phyloP scores from a whole-genome alignment of 106 monocot genomes.

The Platanthera guangdongensis region DNA sequence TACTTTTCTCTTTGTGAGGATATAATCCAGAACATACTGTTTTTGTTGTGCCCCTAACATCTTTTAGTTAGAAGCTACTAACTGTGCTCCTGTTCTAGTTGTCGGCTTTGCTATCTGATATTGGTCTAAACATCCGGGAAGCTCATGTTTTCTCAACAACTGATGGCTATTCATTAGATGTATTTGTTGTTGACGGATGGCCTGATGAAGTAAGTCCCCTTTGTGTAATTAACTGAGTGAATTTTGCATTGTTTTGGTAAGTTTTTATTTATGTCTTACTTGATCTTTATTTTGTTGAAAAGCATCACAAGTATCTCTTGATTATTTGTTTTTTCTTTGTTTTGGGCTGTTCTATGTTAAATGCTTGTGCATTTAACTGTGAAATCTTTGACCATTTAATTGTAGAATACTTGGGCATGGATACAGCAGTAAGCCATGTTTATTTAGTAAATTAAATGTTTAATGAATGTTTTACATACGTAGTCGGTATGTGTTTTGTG shows the following conservation, averaged over 20 bases:
- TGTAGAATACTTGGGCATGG: background rate
- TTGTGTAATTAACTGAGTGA: background rate
- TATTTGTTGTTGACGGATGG: conserved; percentile 85
- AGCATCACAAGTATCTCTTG: background rate
- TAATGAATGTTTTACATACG: background rate
- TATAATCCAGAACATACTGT: background rate
- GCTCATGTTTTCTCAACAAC: conserved; percentile 80
- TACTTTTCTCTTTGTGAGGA: background rate
- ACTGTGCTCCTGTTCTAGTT: conserved; percentile 30
- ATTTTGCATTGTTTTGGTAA: background rate
- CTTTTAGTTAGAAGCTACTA: conserved; percentile 10
- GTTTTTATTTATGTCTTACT: background rate
- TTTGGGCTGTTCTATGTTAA: background rate
- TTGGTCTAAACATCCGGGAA: conserved; percentile 76
- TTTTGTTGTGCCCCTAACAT: background rate
- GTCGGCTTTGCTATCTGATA: conserved; percentile 62
- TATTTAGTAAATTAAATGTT: background rate
- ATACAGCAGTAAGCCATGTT: background rate
- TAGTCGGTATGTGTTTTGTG: no score
- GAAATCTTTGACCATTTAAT: background rate
- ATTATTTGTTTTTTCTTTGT: background rate
- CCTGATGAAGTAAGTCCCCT: conserved; percentile 37
- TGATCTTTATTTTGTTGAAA: background rate
- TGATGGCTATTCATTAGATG: conserved; percentile 71
- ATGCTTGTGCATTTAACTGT: background rate